Evolutionary conservation across 2,329 filamentous ascomycete species (phyloP).

Genomic region (Hirsutella minnesotensis): DNA sequence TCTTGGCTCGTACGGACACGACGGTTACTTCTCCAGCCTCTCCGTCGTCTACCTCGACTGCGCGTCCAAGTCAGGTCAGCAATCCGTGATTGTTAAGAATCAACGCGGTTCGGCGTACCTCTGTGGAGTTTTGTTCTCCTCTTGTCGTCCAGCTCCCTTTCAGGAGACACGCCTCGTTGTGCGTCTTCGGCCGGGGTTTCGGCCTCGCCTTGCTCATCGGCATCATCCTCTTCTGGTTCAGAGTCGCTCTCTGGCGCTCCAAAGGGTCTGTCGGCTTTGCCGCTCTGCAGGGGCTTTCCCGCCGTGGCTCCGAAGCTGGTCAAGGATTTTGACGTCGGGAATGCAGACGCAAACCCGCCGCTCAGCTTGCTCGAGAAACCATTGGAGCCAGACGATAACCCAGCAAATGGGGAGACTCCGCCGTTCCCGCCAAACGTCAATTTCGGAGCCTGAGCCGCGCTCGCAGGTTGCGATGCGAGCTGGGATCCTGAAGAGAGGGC

Average conservation of each 20-base stretch:
- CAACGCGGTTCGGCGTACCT: constrained; percentile 37
- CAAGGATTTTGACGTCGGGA: constrained; percentile 34
- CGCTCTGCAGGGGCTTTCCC: constrained; percentile 32
- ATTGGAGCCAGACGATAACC: constrained; percentile 26
- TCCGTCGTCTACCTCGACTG: constrained; percentile 68
- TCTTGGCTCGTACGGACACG: constrained; percentile 66
- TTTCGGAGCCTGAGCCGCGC: constrained; percentile 26
- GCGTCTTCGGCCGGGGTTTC: constrained; percentile 32
- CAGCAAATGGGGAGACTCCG: constrained; percentile 35
- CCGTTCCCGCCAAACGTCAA: constrained; percentile 34
- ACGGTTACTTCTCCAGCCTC: constrained; percentile 73
- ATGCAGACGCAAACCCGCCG: constrained; percentile 20
- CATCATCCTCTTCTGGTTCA: constrained; percentile 32
- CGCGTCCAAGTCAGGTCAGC: background rate
- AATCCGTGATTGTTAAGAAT: background rate
- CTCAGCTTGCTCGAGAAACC: constrained; percentile 35
- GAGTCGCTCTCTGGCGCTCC: constrained; percentile 61
- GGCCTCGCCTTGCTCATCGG: constrained; percentile 25
- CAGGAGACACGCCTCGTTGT: constrained; percentile 32
- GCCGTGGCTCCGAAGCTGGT: constrained; percentile 60
- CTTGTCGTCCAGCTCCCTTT: constrained; percentile 49
- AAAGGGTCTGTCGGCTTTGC: constrained; percentile 60
- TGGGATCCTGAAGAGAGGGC: constrained; percentile 15
- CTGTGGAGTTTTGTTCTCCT: constrained; percentile 57
- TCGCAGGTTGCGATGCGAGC: constrained; percentile 4